phyloP scores from a whole-genome alignment of 2,329 filamentous ascomycete species.

The Aspergillus sp. region DNA sequence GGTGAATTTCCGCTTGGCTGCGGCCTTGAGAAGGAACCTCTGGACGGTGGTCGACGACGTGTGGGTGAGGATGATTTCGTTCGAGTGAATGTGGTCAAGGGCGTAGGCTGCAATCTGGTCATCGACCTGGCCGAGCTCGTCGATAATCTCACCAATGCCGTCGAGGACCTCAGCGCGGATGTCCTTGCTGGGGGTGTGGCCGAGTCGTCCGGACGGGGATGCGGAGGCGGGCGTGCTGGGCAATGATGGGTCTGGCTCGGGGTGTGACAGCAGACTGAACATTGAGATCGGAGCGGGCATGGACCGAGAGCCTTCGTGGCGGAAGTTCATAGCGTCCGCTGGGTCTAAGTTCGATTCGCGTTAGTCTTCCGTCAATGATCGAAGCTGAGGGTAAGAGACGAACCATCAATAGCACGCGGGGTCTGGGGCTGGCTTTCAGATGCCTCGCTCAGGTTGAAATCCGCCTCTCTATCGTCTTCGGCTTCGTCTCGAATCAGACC shows the following conservation, averaged over 20 bases:
- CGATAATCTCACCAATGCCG: constrained; percentile 92
- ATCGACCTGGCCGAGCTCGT: constrained; percentile 89
- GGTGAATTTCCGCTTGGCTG: constrained; percentile 86
- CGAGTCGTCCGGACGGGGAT: constrained; percentile 33
- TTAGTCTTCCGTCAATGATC: constrained; percentile 9
- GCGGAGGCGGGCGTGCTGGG: constrained; percentile 34
- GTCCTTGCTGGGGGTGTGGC: constrained; percentile 51
- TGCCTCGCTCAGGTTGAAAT: constrained; percentile 59
- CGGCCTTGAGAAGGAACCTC: constrained; percentile 82
- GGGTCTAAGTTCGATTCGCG: constrained; percentile 19
- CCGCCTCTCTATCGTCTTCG: constrained; percentile 71
- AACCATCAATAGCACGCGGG: constrained; percentile 36
- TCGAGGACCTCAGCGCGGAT: constrained; percentile 88
- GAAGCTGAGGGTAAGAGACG: constrained; percentile 10
- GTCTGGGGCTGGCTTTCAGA: constrained; percentile 51
- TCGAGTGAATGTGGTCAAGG: constrained; percentile 87
- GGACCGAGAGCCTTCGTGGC: constrained; percentile 38
- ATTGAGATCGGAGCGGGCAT: constrained; percentile 67
- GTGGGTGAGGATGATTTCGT: constrained; percentile 88
- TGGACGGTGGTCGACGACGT: constrained; percentile 84
- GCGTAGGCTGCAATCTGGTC: constrained; percentile 88
- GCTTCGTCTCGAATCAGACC: constrained; percentile 90
- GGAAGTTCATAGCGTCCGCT: constrained; percentile 25
- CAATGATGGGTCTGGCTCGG: constrained; percentile 46
- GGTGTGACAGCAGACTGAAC: constrained; percentile 80